Base-by-base conservation (phyloP, 1,284 basidiomycete species). In the Leccinum fuscescens region DNA sequence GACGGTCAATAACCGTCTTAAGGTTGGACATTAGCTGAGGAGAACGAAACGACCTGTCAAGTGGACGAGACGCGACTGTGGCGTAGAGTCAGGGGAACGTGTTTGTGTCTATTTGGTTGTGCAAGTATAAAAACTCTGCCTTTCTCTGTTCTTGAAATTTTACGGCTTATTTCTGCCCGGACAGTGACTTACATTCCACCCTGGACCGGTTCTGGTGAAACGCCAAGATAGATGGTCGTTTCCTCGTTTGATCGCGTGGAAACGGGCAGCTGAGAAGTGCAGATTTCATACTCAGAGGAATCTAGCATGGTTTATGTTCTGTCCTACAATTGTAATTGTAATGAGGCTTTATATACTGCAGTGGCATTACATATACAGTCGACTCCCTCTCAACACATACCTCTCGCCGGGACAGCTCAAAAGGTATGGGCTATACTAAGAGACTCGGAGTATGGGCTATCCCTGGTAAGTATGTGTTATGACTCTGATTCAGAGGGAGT, bases 171-270 rank as follows among this genome's bases (percentile, higher is more conserved):
- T 86, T 88, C 86, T 88, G 86, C 86, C 86, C 86, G 86, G 80
- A 79, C 83, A 86, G 86, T 75, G 73, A 74, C 57, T 72, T 69
- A 71, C 69, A 70, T 73, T 68, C 75, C 69, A 86, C 80, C 74
- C 86, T 88, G 85, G 71, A 73, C 76, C 85, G 86, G 86, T 88
- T 88, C 86, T 88, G 86, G 83, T 86, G 81, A 84, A 77, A 79
- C 14, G 85, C 86, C 85, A 72, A 88, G 62, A 88, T 59, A 49
- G 63, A 84, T 53, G 74, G 51, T 77, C 63, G 75, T 68, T 68
- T 72, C 65, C 65, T 72, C 74, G 80, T 73, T 14, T 76, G 79
- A 83, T 82, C 77, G 82, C 78, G 75, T 72, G 69, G 71, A 74
- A 77, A 79, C 76, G 82, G 80, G 77, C 72, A 74, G 72, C 58